These are phyloP conservation scores for Ceratocystis huliohia DNA, from an alignment of 2,329 filamentous ascomycete genomes.

Conservation along the genomic window DNA sequence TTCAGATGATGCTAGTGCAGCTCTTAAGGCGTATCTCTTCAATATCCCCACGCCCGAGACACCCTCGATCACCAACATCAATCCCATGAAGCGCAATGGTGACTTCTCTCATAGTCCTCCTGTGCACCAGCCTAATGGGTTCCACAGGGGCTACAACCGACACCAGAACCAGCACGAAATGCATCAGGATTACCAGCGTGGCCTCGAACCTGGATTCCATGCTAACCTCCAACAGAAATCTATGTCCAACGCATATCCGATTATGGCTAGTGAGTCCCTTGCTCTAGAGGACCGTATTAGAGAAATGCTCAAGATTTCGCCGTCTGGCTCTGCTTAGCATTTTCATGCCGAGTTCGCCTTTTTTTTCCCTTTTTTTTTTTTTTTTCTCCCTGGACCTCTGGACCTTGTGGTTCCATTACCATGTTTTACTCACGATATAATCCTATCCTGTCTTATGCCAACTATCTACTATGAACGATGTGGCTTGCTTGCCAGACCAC, in stretches of 20 bases:
- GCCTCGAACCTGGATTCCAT: constrained; percentile 14
- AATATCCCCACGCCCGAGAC: constrained; percentile 23
- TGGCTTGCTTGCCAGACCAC: background rate
- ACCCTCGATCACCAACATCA: constrained; percentile 3
- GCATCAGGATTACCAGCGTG: background rate
- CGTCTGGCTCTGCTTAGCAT: constrained; percentile 5
- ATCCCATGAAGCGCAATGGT: constrained; percentile 10
- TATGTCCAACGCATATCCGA: constrained; percentile 5
- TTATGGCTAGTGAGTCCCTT: background rate
- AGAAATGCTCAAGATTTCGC: constrained; percentile 19
- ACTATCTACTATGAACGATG: background rate
- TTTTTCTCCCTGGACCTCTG: background rate
- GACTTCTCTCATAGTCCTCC: background rate
- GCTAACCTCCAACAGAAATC: background rate
- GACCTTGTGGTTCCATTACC: constrained; percentile 1
- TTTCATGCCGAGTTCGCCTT: background rate
- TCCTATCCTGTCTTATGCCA: background rate
- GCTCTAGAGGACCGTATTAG: constrained; percentile 18
- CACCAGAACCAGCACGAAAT: background rate
- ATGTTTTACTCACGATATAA: constrained; percentile 5
- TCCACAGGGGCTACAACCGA: constrained; percentile 1
- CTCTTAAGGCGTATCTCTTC: constrained; percentile 46
- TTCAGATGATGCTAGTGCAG: constrained; percentile 33
- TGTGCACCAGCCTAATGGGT: constrained; percentile 7
- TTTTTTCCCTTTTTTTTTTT: background rate